Percentiles rank a stretch among this genome's conserved stretches.
phyloP scores from a whole-genome alignment of 2,329 filamentous ascomycete genomes.

The Teratosphaeria gauchensis region DNA sequence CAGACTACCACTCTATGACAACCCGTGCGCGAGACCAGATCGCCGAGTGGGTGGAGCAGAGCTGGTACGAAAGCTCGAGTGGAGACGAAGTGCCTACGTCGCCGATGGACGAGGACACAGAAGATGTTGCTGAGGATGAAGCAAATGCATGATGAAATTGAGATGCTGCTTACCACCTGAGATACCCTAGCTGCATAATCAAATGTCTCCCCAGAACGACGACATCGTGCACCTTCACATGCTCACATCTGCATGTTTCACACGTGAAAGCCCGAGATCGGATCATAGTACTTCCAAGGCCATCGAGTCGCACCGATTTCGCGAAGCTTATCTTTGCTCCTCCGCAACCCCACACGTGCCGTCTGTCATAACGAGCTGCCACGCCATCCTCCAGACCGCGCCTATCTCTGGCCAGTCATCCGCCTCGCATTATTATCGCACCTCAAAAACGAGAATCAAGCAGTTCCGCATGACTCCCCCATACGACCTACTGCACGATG shows the following conservation, averaged over 20 bases:
- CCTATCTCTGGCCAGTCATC: background rate
- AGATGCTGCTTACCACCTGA: background rate
- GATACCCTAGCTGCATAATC: background rate
- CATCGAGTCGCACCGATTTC: background rate
- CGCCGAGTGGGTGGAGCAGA: slow-evolving; percentile 45
- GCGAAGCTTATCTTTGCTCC: background rate
- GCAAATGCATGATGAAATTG: background rate
- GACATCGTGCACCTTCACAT: background rate
- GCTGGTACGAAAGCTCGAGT: slow-evolving; percentile 14
- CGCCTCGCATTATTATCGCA: background rate
- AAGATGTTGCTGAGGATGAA: background rate
- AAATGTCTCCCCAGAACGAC: no score
- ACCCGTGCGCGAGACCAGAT: slow-evolving; percentile 57
- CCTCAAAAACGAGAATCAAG: no score
- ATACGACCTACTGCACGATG: background rate
- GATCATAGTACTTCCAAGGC: no score
- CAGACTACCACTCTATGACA: slow-evolving; percentile 60
- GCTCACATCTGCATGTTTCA: background rate
- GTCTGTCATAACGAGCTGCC: no score
- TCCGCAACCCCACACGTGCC: no score
- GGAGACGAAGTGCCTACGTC: background rate
- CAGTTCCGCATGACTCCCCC: background rate
- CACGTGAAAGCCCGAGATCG: background rate
- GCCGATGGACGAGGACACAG: background rate
- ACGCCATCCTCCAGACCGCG: background rate